Percentiles rank a stretch among this genome's conserved stretches.
Conservation (phyloP, 108 stramenopile genomes). For the Aureococcus anophagefferens region DNA sequence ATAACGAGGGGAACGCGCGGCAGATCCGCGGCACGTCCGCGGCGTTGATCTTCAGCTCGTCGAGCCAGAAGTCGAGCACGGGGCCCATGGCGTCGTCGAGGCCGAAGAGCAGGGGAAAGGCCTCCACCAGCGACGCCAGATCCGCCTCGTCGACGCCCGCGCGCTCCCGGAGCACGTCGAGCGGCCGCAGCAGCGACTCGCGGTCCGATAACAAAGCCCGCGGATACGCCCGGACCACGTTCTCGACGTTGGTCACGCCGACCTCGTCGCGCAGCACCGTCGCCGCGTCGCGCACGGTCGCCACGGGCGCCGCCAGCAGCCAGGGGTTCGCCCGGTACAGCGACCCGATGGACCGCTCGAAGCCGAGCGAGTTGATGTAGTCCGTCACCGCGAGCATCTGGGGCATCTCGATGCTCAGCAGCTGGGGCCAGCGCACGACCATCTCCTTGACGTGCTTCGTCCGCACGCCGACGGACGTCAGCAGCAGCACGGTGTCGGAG, state of each 20-base stretch:
- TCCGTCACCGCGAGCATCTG: too few relatives aligned
- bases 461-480: too few relatives aligned
- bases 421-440: too few relatives aligned
- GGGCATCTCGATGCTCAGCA: too few relatives aligned
- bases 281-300: too few relatives aligned
- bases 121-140: slow-evolving; percentile 25
- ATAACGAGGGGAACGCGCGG: slow-evolving; percentile 28
- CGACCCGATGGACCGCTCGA: too few relatives aligned
- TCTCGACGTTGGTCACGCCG: slow-evolving; percentile 19
- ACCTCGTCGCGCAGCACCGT: not conserved
- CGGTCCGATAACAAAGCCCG: not conserved
- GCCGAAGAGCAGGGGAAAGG: slow-evolving; percentile 26
- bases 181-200: not conserved
- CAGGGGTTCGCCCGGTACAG: too few relatives aligned
- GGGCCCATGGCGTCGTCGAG: slow-evolving; percentile 14
- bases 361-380: too few relatives aligned
- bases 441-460: too few relatives aligned
- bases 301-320: too few relatives aligned
- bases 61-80: slow-evolving; percentile 12
- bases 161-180: too few relatives aligned
- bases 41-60: slow-evolving; percentile 14
- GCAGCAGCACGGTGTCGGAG: too few relatives aligned
- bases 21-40: slow-evolving; percentile 12
- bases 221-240: slow-evolving; percentile 24
- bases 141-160: slow-evolving; percentile 12